Percentiles rank a stretch among this genome's conserved stretches.
phyloP scores from a whole-genome alignment of 345 rosid genomes.

The Citrus hindsii region DNA sequence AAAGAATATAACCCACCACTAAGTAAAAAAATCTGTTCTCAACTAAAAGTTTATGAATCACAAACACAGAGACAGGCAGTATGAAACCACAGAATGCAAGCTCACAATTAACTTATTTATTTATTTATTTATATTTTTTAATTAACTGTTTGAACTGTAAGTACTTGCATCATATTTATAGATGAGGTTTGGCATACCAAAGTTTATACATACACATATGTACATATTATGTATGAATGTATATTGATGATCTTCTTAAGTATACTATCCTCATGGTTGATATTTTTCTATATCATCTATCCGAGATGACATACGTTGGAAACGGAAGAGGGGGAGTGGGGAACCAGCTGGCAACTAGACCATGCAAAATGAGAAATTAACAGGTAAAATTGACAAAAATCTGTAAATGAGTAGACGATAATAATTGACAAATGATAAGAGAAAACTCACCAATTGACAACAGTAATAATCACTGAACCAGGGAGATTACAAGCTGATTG shows the following conservation, averaged over 20 bases:
- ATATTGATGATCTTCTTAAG: neutral
- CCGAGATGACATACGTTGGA: neutral
- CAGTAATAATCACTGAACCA: constrained; percentile 59
- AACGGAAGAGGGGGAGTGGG: neutral
- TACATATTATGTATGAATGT: neutral
- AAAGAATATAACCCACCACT: neutral
- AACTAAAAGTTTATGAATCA: neutral
- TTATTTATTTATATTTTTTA: too few relatives aligned
- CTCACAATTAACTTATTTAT: neutral
- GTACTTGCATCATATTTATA: neutral
- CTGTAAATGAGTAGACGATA: neutral
- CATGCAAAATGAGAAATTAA: neutral
- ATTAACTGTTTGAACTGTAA: neutral
- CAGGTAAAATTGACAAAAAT: neutral
- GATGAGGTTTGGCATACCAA: neutral
- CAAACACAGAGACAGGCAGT: neutral
- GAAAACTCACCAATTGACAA: constrained; percentile 81
- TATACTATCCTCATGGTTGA: neutral
- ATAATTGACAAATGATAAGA: constrained; percentile 14
- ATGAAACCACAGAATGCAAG: neutral
- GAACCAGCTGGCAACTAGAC: neutral
- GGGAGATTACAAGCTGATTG: constrained; percentile 55
- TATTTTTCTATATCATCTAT: neutral
- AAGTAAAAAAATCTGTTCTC: neutral
- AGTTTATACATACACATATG: neutral